Evolutionary conservation across 176 grass and related monocot species (phyloP), one percentile per base, ranked within the genome.

Genomic region (Carex parvula): DNA sequence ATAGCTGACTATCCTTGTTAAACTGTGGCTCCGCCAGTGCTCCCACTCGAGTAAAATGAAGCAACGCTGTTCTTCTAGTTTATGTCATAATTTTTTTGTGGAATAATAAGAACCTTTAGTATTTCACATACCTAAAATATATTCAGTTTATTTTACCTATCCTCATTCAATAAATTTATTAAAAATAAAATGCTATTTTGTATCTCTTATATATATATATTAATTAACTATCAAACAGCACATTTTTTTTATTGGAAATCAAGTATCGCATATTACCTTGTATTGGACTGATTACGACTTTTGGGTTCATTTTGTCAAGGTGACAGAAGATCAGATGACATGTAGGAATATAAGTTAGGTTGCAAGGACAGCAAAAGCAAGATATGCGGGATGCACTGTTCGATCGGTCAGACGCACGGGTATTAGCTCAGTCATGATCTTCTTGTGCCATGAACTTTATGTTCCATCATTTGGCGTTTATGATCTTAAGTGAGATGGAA

Each of bases 351-450:
- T 65, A 30, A 48, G 60, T 64, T 67, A 83, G 64, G 66, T 71
- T 12, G 8, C 14, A 4, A 63, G 59, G 53, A 71, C 83, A 59
- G 8, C 11, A 48, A 41, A 73, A 84, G 65, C 70, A 84, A 76
- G 56, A 73, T 73, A 84, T 71, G 62, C 80, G 60, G 60, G 80
- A 33, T 21, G 79, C 85, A 75, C 88, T 64, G 50, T 60, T 86
- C 44, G 44, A 22, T 41, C 26, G 2, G 24, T 26, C 73, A 55
- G 73, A 30, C 54, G 42, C 79, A 77, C 60, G 33, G 81, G 60
- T 21, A 64, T 60, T 60, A 32, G 73, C 50, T 77, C 73, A 30
- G 72, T 30, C 46, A 11, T 29, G 21, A 75, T 74, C 39, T 0
- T 16, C 9, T 41, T 69, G 66, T 69, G 16, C 4, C 29, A 33